Evolutionary conservation across 1,284 basidiomycete genomes (phyloP), one percentile per base, ranked within the genome.

Genomic region (Marasmius oreades): DNA sequence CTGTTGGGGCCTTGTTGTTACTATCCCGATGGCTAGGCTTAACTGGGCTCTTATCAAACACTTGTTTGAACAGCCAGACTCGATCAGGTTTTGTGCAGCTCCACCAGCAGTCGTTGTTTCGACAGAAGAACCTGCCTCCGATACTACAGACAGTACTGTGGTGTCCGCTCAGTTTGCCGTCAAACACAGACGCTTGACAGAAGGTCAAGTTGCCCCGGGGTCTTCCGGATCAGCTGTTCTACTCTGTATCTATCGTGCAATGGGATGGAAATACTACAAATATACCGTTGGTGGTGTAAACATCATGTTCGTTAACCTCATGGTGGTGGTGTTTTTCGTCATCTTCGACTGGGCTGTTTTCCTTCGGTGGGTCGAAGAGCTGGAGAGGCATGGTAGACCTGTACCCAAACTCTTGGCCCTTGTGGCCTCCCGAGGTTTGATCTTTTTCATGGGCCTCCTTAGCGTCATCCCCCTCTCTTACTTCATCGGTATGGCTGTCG

Each of bases 401-500:
- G 77, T 92, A 54, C 84, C 86, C 0, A 78, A 80, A 1, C 69
- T 97, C 58, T 75, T 98, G 34, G 76, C 76, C 1, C 69, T 90
- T 59, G 69, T 99, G 54, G 82, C 92, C 2, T 87, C 86, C 2
- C 88, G 89, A 54, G 84, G 80, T 1, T 74, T 94, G 63, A 90
- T 99, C 65, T 99, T 99, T 70, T 66, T 93, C 44, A 73, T 96
- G 66, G 85, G 91, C 62, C 78, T 99, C 33, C 84, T 92, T 18
- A 94, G 91, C 63, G 94, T 99, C 64, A 98, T 99, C 61, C 97
- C 97, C 0, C 80, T 99, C 6, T 95, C 93, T 6, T 99, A 99
- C 78, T 99, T 98, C 75, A 98, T 99, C 67, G 97, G 97, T 22
- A 99, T 99, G 97, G 97, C 97, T 1, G 97, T 99, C 55, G 97